These are phyloP conservation scores for Posidonia oceanica DNA, from an alignment of 116 monocot species.

Conservation along the genomic window DNA sequence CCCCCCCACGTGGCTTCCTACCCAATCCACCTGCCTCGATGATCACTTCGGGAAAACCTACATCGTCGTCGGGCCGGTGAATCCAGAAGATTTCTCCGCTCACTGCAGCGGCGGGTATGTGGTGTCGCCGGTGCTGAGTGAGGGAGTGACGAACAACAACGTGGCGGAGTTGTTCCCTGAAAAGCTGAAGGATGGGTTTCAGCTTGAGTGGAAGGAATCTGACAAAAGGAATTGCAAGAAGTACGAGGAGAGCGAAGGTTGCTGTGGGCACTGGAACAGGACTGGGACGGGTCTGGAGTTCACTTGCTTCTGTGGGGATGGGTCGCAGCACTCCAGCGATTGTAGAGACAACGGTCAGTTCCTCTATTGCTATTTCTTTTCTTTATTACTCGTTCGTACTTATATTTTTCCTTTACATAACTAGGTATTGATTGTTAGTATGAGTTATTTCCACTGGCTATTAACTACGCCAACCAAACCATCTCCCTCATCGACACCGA, in stretches of 20 bases:
- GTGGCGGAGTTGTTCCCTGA: neutral
- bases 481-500: too few relatives aligned
- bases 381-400: too few relatives aligned
- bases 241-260: slow-evolving; percentile 8
- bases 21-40: neutral
- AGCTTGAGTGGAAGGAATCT: slow-evolving; percentile 6
- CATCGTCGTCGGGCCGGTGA: neutral
- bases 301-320: slow-evolving; percentile 8
- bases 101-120: neutral
- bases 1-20: neutral
- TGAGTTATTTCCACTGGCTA: too few relatives aligned
- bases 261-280: slow-evolving; percentile 5
- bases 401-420: too few relatives aligned
- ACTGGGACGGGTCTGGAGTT: neutral
- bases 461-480: too few relatives aligned
- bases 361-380: neutral
- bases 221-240: neutral
- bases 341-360: neutral
- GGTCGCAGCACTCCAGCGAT: neutral
- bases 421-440: too few relatives aligned
- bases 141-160: neutral
- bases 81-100: neutral
- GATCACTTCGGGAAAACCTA: neutral
- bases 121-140: neutral
- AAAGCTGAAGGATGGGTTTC: neutral